phyloP scores from a whole-genome alignment of 2,329 filamentous ascomycete genomes.

The Ophiocordyceps camponoti-saundersi region DNA sequence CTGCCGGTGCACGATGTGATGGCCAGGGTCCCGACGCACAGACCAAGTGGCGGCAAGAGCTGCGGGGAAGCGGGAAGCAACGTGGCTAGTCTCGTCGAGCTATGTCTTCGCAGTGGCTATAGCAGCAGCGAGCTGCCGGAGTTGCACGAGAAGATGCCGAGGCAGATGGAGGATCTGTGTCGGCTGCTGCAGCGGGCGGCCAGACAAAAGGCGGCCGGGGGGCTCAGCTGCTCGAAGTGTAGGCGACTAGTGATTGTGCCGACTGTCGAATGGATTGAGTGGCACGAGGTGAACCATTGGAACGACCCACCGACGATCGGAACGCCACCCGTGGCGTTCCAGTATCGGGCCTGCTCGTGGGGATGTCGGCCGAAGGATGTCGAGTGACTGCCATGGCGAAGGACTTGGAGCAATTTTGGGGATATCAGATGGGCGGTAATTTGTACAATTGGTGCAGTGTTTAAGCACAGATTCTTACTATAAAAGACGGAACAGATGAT shows the following conservation, averaged over 20 bases:
- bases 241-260: constrained; percentile 29
- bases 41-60: constrained; percentile 7
- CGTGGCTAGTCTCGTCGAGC: constrained; percentile 33
- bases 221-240: constrained; percentile 35
- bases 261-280: constrained; percentile 44
- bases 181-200: constrained; percentile 21
- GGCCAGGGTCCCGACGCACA: constrained; percentile 4
- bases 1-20: constrained; percentile 6
- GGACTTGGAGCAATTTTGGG: no score
- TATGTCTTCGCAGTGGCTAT: constrained; percentile 29
- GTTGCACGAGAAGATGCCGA: constrained; percentile 24
- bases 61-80: constrained; percentile 9
- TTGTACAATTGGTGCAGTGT: no score
- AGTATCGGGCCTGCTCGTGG: constrained; percentile 32
- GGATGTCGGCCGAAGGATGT: constrained; percentile 20
- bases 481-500: neutral
- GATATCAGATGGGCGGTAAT: neutral
- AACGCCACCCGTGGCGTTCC: constrained; percentile 22
- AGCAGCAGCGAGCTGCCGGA: constrained; percentile 23
- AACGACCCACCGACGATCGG: neutral
- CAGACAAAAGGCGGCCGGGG: constrained; percentile 27
- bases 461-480: no score
- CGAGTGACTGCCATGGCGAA: neutral
- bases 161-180: constrained; percentile 21
- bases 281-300: constrained; percentile 26